Conservation (phyloP, 495 filamentous ascomycete genomes). For the Aspergillus sclerotioniger region DNA sequence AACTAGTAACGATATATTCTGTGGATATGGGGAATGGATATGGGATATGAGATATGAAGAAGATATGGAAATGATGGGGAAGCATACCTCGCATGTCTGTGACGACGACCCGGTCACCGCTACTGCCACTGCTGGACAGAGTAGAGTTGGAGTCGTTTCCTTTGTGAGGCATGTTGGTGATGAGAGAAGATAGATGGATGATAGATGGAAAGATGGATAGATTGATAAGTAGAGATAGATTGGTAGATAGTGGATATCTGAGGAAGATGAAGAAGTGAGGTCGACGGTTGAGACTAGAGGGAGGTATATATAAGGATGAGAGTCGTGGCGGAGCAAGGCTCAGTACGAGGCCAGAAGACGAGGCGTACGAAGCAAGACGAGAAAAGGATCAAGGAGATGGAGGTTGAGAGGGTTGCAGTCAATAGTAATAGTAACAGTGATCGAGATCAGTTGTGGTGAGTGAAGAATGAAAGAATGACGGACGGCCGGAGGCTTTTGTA, state of each 20-base stretch:
- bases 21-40: constrained; percentile 6
- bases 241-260: not conserved
- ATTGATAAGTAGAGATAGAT: not conserved
- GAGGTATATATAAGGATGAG: constrained; percentile 11
- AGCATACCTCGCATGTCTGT: constrained; percentile 39
- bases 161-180: constrained; percentile 45
- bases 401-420: not conserved
- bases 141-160: constrained; percentile 46
- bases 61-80: constrained; percentile 1
- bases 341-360: not conserved
- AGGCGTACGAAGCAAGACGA: constrained; percentile 1
- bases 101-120: constrained; percentile 35
- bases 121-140: constrained; percentile 42
- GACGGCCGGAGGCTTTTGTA: constrained; percentile 21
- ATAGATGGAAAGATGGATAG: not conserved
- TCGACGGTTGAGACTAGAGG: not conserved
- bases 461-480: constrained; percentile 8
- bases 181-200: too few species aligned
- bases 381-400: not conserved
- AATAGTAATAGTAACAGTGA: not conserved
- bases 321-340: constrained; percentile 19
- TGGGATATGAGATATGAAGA: constrained; percentile 2
- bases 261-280: constrained; percentile 7
- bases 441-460: constrained; percentile 2
- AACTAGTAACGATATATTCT: too few species aligned